Percentiles rank a stretch among this genome's conserved stretches.
phyloP scores from a whole-genome alignment of 352 stramenopile genomes.

The Globisporangium megalacanthum region DNA sequence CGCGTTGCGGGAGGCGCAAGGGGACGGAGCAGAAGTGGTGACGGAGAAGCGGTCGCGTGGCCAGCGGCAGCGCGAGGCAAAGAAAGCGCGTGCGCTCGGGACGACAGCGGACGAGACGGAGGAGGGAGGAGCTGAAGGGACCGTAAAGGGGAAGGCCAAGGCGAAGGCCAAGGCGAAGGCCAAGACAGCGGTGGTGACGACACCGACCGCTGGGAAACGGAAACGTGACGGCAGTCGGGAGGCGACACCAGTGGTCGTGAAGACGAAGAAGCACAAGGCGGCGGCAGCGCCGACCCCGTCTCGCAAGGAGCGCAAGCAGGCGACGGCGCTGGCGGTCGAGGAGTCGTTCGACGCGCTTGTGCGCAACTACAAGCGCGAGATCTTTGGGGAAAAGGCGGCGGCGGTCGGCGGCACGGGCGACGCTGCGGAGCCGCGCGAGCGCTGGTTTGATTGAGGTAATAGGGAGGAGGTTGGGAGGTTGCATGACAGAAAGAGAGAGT shows the following conservation, averaged over 20 bases:
- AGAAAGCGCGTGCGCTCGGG: constrained; percentile 39
- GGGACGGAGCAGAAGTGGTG: constrained; percentile 16
- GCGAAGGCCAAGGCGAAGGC: constrained; percentile 16
- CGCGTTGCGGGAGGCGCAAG: constrained; percentile 56
- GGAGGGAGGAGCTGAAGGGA: constrained; percentile 7
- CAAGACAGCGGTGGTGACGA: constrained; percentile 22
- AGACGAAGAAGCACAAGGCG: constrained; percentile 9
- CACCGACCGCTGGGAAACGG: constrained; percentile 25
- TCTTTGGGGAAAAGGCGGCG: constrained; percentile 46
- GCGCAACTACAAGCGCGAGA: constrained; percentile 79
- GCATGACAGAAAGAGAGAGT: background rate
- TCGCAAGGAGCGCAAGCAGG: constrained; percentile 67
- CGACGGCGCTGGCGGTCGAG: constrained; percentile 44
- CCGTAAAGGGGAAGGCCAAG: background rate
- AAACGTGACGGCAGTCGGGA: constrained; percentile 32
- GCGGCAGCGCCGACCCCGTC: constrained; percentile 42
- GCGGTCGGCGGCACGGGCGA: constrained; percentile 7
- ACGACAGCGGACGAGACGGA: constrained; percentile 14
- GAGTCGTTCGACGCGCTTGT: constrained; percentile 76
- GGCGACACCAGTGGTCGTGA: background rate
- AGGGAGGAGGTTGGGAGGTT: background rate
- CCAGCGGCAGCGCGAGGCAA: constrained; percentile 71
- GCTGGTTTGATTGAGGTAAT: constrained; percentile 62
- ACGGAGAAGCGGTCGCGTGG: constrained; percentile 58
- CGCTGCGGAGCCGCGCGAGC: constrained; percentile 22